Percentiles rank a stretch among this genome's conserved stretches.
phyloP scores from a whole-genome alignment of 208 protist species.

The Trypanosoma boissoni region DNA sequence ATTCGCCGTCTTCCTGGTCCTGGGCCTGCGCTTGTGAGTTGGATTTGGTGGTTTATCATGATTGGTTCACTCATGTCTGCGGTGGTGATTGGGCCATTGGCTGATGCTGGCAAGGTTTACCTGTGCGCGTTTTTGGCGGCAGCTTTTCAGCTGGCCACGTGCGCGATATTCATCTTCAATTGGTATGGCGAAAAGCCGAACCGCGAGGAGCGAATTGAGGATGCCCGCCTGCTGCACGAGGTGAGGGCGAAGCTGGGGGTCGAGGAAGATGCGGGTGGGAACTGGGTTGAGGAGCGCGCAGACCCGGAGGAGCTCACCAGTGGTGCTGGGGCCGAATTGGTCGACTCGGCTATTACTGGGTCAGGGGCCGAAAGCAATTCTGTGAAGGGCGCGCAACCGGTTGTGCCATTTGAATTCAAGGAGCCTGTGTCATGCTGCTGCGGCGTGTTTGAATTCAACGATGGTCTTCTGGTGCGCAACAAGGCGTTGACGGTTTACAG shows the following conservation, averaged over 20 bases:
- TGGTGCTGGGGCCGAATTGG: not conserved
- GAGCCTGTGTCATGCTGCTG: too few species aligned
- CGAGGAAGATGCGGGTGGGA: not conserved
- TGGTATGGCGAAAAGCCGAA: slow-evolving; percentile 36
- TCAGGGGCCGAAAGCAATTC: not conserved
- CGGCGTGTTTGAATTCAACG: slow-evolving; percentile 65
- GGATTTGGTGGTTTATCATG: slow-evolving; percentile 39
- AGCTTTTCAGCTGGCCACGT: slow-evolving; percentile 15
- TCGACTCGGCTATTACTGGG: not conserved
- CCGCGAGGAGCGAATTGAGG: slow-evolving; percentile 23
- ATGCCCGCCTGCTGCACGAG: slow-evolving; percentile 21
- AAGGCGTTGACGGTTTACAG: slow-evolving; percentile 51
- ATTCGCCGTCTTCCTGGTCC: slow-evolving; percentile 28
- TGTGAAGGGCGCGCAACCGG: not conserved
- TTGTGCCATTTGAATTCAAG: slow-evolving; percentile 7
- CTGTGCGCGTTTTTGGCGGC: slow-evolving; percentile 27
- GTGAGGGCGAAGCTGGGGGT: not conserved
- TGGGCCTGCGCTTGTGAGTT: slow-evolving; percentile 32
- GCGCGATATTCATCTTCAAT: slow-evolving; percentile 35
- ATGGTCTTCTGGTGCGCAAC: slow-evolving; percentile 48
- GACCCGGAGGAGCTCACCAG: not conserved
- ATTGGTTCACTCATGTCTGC: slow-evolving; percentile 23
- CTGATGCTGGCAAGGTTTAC: slow-evolving; percentile 25
- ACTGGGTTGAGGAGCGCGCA: not conserved
- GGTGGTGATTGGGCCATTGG: slow-evolving; percentile 29